Base-by-base conservation (phyloP, 345 rosid species). In the Crucihimalaya himalaica region DNA sequence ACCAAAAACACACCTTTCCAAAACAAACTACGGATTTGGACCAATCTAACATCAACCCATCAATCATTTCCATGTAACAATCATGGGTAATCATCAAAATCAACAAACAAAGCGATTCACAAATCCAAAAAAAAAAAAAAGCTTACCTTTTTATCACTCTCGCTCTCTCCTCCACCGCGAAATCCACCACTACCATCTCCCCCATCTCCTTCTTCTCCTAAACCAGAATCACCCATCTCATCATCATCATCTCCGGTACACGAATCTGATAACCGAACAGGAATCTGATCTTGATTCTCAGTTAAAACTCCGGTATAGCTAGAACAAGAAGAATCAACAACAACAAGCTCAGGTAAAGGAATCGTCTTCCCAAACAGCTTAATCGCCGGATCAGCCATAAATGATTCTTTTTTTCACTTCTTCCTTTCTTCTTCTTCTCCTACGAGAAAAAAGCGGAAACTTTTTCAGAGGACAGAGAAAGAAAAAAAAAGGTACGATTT, bases 351-450 rank as follows among this genome's bases (percentile, higher is more conserved):
- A 39, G 85, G 86, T 74, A 90, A 76, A 68, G 90, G 87, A 80
- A 93, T 93, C 80, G 88, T 90, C 83, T 84, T 84, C 46, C 98
- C 98, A 60, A 93, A 93, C 9, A 93, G 86, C 84, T 93, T 93
- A 81, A 93, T 87, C 71, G 92, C 88, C 86, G 91, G 90, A 87
- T 93, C 96, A 84, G 87, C 74, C 98, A 93, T 93, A 19, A 15
- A 23, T 18, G 10, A 11, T 83, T 65, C 67, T 54, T 27, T 10
- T 27, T 28, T 34, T 50, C 56, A 31, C 68, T 43, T 55, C 18
- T 21, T 71, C 54, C 28, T 27, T 27, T 18, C 43, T 34, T 34
- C 16, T 48, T 11, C 39, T 50, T 56, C 45, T 47, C 73, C 20
- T 9, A 50, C 45, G 65, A 71, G 66, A 71, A 68, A 56, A 77